Evolutionary conservation across 1,139 yeast species (phyloP).

Genomic region (Nadsonia commutata): DNA sequence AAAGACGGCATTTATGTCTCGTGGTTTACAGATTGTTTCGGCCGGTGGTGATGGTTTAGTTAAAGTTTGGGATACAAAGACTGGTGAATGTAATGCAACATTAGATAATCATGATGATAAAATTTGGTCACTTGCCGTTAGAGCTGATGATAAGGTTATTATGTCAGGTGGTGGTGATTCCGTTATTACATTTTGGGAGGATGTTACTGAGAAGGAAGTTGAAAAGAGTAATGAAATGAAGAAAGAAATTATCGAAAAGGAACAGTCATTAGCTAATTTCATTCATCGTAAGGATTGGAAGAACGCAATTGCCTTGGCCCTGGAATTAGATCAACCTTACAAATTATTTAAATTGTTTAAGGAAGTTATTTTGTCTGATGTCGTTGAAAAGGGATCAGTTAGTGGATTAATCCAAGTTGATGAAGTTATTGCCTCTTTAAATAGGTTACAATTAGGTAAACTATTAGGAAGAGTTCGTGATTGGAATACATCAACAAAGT

Average conservation of each 20-base stretch:
- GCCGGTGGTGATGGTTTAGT: constrained; percentile 92
- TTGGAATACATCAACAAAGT: constrained; percentile 86
- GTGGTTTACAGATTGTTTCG: constrained; percentile 55
- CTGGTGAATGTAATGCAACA: constrained; percentile 70
- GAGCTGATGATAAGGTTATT: constrained; percentile 41
- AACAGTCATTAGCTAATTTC: constrained; percentile 66
- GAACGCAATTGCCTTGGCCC: constrained; percentile 73
- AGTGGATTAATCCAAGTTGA: constrained; percentile 56
- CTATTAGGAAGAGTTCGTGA: constrained; percentile 69
- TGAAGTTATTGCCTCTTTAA: constrained; percentile 41
- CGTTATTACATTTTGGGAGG: constrained; percentile 75
- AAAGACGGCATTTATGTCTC: constrained; percentile 55
- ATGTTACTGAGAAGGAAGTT: constrained; percentile 59
- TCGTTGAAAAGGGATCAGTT: constrained; percentile 25
- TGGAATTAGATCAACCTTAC: constrained; percentile 79
- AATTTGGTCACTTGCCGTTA: constrained; percentile 75
- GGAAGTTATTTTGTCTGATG: constrained; percentile 30
- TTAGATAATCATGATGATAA: constrained; percentile 86
- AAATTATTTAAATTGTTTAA: constrained; percentile 57
- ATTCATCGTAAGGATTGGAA: constrained; percentile 67
- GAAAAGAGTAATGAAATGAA: constrained; percentile 30
- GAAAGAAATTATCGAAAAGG: constrained; percentile 61
- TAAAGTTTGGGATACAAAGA: constrained; percentile 71
- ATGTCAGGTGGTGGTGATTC: constrained; percentile 94
- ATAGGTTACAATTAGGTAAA: constrained; percentile 41